These are phyloP conservation scores for Phytophthora cactorum DNA, from an alignment of 352 stramenopile genomes.

Conservation along the genomic window DNA sequence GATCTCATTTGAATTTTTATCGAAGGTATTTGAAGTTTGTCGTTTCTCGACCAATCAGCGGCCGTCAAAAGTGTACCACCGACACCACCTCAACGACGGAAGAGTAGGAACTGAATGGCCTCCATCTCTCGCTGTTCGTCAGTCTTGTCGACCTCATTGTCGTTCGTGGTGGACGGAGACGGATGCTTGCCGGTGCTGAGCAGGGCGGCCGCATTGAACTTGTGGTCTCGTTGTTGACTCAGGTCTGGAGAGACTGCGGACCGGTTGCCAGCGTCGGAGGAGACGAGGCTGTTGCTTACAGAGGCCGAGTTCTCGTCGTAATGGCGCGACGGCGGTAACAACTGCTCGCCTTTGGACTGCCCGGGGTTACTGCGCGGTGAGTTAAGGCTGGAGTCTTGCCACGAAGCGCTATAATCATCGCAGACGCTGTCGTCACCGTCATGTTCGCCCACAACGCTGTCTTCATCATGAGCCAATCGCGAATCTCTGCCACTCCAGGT, in stretches of 20 bases:
- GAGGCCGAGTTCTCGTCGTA: slow-evolving; percentile 30
- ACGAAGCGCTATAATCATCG: neutral
- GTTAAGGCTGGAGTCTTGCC: neutral
- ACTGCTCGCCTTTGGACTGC: slow-evolving; percentile 3
- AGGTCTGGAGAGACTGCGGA: slow-evolving; percentile 10
- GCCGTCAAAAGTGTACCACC: slow-evolving; percentile 4
- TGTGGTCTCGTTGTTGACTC: slow-evolving; percentile 19
- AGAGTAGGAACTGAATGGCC: slow-evolving; percentile 65
- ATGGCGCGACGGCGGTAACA: neutral
- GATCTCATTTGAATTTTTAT: slow-evolving; percentile 23
- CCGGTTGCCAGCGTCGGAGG: slow-evolving; percentile 9
- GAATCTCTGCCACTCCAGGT: slow-evolving; percentile 9
- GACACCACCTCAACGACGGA: slow-evolving; percentile 18
- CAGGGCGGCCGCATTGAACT: slow-evolving; percentile 22
- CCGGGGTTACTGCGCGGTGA: neutral
- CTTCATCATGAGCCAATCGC: slow-evolving; percentile 3
- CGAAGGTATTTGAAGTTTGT: slow-evolving; percentile 30
- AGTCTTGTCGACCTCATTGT: slow-evolving; percentile 36
- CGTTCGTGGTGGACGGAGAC: neutral
- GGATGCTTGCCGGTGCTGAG: slow-evolving; percentile 11
- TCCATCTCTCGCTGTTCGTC: slow-evolving; percentile 67
- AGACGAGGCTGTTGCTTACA: slow-evolving; percentile 33
- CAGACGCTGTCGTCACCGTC: neutral
- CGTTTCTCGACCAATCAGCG: neutral
- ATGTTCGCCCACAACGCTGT: neutral